These are phyloP conservation scores for Carpinus viminea DNA, from an alignment of 306 rosid species.

Conservation along the genomic window DNA sequence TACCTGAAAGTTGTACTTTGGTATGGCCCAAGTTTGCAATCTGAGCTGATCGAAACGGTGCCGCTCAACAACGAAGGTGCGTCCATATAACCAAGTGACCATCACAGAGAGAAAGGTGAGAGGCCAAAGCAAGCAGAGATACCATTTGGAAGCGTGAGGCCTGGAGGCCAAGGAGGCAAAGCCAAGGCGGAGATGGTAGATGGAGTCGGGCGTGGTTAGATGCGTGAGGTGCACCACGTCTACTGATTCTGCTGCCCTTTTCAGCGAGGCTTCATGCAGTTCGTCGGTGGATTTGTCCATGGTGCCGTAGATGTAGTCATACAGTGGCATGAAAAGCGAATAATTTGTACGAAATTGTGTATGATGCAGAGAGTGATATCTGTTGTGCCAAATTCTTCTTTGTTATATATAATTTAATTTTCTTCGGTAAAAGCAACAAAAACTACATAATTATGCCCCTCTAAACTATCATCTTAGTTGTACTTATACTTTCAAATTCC, in stretches of 20 bases:
- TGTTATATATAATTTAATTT: too few species aligned
- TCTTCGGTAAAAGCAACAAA: too few species aligned
- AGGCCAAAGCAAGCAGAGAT: slow-evolving; percentile 39
- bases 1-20: slow-evolving; percentile 34
- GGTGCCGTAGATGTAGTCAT: slow-evolving; percentile 38
- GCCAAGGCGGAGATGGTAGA: slow-evolving; percentile 38
- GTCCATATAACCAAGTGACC: slow-evolving; percentile 32
- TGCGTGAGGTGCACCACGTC: slow-evolving; percentile 44
- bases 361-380: slow-evolving; percentile 52
- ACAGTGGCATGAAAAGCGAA: slow-evolving; percentile 43
- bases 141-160: slow-evolving; percentile 36
- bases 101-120: slow-evolving; percentile 33
- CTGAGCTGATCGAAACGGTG: slow-evolving; percentile 25
- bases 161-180: slow-evolving; percentile 38
- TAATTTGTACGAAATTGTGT: slow-evolving; percentile 50
- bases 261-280: slow-evolving; percentile 23
- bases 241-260: slow-evolving; percentile 25
- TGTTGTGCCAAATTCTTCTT: background rate
- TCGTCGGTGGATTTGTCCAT: slow-evolving; percentile 29
- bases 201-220: slow-evolving; percentile 40
- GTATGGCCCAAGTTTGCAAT: slow-evolving; percentile 45
- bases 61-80: slow-evolving; percentile 34
- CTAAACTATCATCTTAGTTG: too few species aligned
- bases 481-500: too few species aligned
- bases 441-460: too few species aligned